These are phyloP conservation scores for Pseudogymnoascus sp. DNA, from an alignment of 2,329 filamentous ascomycete species.

Conservation along the genomic window DNA sequence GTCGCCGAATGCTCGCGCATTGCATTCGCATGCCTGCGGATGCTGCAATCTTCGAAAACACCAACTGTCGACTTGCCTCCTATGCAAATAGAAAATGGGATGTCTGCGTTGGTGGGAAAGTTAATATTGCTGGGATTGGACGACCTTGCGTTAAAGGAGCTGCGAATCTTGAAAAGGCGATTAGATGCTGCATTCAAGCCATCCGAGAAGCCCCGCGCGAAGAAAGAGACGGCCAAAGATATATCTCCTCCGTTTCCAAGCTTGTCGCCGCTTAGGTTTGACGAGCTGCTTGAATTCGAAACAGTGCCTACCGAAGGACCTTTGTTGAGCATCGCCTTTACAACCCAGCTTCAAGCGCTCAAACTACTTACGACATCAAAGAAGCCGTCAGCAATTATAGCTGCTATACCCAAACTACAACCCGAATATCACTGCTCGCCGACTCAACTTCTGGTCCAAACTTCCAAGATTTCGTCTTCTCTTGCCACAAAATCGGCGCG, in stretches of 20 bases:
- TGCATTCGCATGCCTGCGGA: constrained; percentile 57
- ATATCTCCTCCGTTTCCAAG: constrained; percentile 28
- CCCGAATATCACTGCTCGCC: constrained; percentile 47
- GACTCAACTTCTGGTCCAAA: constrained; percentile 43
- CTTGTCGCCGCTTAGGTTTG: constrained; percentile 35
- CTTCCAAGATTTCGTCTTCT: constrained; percentile 27
- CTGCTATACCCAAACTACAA: constrained; percentile 46
- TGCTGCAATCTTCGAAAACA: constrained; percentile 41
- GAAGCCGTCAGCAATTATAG: constrained; percentile 51
- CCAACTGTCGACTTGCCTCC: constrained; percentile 47
- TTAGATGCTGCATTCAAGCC: constrained; percentile 36
- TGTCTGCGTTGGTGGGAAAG: constrained; percentile 59
- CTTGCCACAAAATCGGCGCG: constrained; percentile 50
- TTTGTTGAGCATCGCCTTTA: constrained; percentile 48
- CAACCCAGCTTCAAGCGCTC: constrained; percentile 56
- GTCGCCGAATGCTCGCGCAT: constrained; percentile 54
- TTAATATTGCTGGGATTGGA: constrained; percentile 56
- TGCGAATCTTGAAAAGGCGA: constrained; percentile 55
- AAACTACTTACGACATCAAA: constrained; percentile 52
- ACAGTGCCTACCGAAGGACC: constrained; percentile 32
- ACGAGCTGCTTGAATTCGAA: constrained; percentile 56
- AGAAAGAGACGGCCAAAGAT: constrained; percentile 18
- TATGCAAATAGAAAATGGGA: constrained; percentile 64
- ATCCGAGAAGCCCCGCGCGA: constrained; percentile 14
- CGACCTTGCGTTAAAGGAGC: constrained; percentile 59